Base-by-base conservation (phyloP, 2,329 filamentous ascomycete species). In the Ceratocystis variospora region DNA sequence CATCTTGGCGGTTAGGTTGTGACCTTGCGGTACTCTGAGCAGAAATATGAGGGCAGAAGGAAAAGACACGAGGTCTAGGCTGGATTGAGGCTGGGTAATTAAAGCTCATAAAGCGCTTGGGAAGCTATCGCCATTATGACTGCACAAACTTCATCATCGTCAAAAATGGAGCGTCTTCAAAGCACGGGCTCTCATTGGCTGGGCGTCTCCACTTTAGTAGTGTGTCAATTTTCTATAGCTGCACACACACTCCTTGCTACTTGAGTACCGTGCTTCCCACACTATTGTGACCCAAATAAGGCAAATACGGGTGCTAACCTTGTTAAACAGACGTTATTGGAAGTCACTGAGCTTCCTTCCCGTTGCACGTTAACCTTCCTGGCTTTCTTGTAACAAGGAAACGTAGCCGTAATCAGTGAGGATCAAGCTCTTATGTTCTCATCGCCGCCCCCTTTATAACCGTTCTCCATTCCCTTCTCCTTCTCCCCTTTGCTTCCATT, bases 361-460 rank as follows among this genome's bases (percentile, higher is more conserved):
- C 22, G 15, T 41, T 41, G 10, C 33, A 12, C 3, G 7, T 33
- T 33, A 10, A 37, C 33, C 33, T 37, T 12, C 8, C 53, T 28
- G 50, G n/a, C 25, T 8, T 25, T 8, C 50, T 55, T 25, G 19
- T 25, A 15, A 37, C 28, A 59, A 50, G 57, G 67, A 66, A 68
- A 68, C 67, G 67, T 68, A 68, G 67, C 67, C 48, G 59, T 57
- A 64, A 65, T 28, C 59, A 41, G 37, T 15, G 57, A 41, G 66
- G 61, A 55, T 53, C 19, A 63, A 66, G 64, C 64, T 66, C 22
- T 28, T 15, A 45, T n/a, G 15, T 17, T 37, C 57, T 19, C 55
- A 41, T 44, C 25, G 41, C 50, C 53, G 17, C 45, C 45, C 65
- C 10, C 37, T 65, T 61, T 63, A 44, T 70, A 68, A 69, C 66